Conservation (phyloP, 208 protist genomes). For the Leishmania major region DNA sequence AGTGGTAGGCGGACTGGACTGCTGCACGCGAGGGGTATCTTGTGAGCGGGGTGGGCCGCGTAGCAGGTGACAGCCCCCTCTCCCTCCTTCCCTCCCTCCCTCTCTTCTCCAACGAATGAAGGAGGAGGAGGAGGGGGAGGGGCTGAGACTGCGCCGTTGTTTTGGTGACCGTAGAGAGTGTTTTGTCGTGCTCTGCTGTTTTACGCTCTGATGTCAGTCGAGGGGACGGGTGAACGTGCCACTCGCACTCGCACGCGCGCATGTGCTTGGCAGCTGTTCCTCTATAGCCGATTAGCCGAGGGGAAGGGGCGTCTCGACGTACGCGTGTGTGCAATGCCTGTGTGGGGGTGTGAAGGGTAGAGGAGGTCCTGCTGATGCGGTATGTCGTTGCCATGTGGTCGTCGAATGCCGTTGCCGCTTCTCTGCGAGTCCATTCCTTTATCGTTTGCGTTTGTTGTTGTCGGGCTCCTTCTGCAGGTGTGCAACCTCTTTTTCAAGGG, state of each 20-base stretch:
- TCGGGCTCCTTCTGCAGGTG: neutral
- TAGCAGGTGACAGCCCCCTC: neutral
- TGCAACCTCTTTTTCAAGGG: neutral
- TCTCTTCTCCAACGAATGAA: neutral
- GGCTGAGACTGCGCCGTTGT: neutral
- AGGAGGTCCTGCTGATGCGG: neutral
- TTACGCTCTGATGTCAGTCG: neutral
- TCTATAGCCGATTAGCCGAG: neutral
- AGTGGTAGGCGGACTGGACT: neutral
- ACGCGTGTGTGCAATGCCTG: neutral
- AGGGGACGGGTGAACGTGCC: neutral
- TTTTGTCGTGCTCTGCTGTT: neutral
- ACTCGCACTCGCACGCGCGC: neutral
- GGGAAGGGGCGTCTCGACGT: neutral
- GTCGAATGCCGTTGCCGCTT: neutral
- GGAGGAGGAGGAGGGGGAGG: no score
- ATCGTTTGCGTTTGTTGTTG: neutral
- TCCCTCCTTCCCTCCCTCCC: neutral
- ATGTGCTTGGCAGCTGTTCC: neutral
- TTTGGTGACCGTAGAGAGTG: neutral
- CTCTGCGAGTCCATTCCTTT: neutral
- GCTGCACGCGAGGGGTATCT: neutral
- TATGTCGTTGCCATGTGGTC: neutral
- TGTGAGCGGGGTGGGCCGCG: neutral
- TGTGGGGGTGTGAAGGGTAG: neutral